Evolutionary conservation across 331 rosid genomes (phyloP), one percentile per base, ranked within the genome.

Genomic region (Malus hybrid): DNA sequence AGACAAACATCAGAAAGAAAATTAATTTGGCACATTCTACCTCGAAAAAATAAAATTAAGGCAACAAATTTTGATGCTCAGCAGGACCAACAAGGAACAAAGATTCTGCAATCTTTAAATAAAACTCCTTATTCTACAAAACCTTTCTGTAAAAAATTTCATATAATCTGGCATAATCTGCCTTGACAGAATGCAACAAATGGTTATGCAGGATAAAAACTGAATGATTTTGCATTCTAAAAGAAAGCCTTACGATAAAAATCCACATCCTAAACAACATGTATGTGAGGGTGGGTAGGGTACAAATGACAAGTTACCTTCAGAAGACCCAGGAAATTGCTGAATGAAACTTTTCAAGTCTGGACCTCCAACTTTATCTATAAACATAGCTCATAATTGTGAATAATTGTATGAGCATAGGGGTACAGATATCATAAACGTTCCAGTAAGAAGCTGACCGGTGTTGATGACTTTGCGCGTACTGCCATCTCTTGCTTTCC

Each of bases 331-430:
- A 52, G 88, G 93, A 65, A 92, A 84, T 82, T 94, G 99, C 82
- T 56, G 93, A 63, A 94, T 83, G 77, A 94, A 94, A 84, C 95
- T 90, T 81, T 81, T 88, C 84, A 94, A 82, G 79, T 94, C 95
- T 44, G 97, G 95, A 67, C 93, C 93, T 74, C 82, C 76, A 78
- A 66, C 86, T 78, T 86, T 87, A 72, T 82, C 97, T 91, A 76
- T 29, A 63, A 0, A 74, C 28, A 73, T 72, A 71, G n/a, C 66
- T 34, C 67, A 66, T 60, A 68, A 78, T 26, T 55, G 74, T 56
- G 32, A 73, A 72, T 77, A 63, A 77, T 55, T 24, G 66, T 65
- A 74, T 64, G 63, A 70, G 66, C 33, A 75, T 36, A 68, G 44
- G 26, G 64, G 33, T 19, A 58, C 15, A 57, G 32, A 68, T 32